phyloP scores from a whole-genome alignment of 2,329 filamentous ascomycete genomes.

The Pseudogymnoascus sp. region DNA sequence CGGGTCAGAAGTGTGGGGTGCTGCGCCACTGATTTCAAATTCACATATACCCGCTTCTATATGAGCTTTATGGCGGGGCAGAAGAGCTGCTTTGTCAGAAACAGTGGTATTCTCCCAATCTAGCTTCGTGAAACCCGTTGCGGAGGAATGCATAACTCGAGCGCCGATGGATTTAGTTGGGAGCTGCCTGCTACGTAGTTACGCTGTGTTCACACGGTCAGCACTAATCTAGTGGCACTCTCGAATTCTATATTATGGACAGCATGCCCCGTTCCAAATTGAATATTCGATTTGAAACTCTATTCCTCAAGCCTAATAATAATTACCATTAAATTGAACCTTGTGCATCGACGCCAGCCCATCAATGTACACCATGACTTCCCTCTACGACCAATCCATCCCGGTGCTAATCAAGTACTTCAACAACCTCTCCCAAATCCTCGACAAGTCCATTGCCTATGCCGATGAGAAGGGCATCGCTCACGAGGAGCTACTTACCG shows the following conservation, averaged over 20 bases:
- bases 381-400: slow-evolving; percentile 27
- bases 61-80: background rate
- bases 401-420: slow-evolving; percentile 32
- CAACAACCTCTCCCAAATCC: slow-evolving; percentile 31
- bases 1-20: background rate
- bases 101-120: background rate
- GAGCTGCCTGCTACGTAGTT: background rate
- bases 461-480: slow-evolving; percentile 31
- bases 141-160: background rate
- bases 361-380: background rate
- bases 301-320: background rate
- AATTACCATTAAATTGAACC: background rate
- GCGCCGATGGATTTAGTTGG: background rate
- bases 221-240: background rate
- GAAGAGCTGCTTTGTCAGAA: background rate
- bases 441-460: slow-evolving; percentile 35
- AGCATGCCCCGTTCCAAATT: background rate
- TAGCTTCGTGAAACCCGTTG: background rate
- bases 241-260: background rate
- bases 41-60: background rate
- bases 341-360: background rate
- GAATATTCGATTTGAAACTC: background rate
- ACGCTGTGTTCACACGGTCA: background rate
- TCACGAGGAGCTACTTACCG: slow-evolving; percentile 24
- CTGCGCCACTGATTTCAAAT: background rate